A percentile compares a stretch with the other conserved stretches of the same genome.
Evolutionary conservation across 1,284 basidiomycete species (phyloP).

Genomic region (Irpex rosettiformis): DNA sequence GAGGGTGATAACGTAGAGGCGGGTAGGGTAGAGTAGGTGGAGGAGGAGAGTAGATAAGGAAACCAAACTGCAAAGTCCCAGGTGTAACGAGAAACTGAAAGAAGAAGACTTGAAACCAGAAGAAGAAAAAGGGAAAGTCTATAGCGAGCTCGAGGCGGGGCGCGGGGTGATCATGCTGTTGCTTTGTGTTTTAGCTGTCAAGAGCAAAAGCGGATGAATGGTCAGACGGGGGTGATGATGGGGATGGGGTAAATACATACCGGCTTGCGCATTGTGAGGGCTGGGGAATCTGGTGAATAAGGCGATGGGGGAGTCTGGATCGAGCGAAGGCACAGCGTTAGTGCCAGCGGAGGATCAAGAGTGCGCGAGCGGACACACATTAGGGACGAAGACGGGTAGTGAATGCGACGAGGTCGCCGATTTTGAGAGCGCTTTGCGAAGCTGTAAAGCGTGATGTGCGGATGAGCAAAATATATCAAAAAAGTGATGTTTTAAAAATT

Average conservation of each 20-base stretch:
- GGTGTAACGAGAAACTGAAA: neutral
- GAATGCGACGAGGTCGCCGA: slow-evolving; percentile 18
- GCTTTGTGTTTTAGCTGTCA: slow-evolving; percentile 25
- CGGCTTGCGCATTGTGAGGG: slow-evolving; percentile 35
- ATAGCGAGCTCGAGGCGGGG: slow-evolving; percentile 7
- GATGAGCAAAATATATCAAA: neutral
- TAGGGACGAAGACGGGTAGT: slow-evolving; percentile 19
- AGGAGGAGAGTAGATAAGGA: slow-evolving; percentile 10
- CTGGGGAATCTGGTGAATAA: slow-evolving; percentile 26
- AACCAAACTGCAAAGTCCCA: slow-evolving; percentile 28
- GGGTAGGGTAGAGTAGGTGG: slow-evolving; percentile 15
- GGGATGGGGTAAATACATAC: slow-evolving; percentile 20
- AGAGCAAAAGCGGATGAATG: slow-evolving; percentile 3
- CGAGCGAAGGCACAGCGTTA: slow-evolving; percentile 1
- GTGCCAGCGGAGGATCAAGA: neutral
- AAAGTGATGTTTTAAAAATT: neutral
- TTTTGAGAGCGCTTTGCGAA: slow-evolving; percentile 30
- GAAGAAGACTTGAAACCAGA: slow-evolving; percentile 1
- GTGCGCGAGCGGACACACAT: slow-evolving; percentile 12
- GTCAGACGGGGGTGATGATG: neutral
- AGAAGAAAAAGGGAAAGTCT: slow-evolving; percentile 6
- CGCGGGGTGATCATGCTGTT: slow-evolving; percentile 7
- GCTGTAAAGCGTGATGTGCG: slow-evolving; percentile 15
- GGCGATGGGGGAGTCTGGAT: slow-evolving; percentile 16
- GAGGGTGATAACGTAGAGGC: neutral